A percentile compares a stretch with the other conserved stretches of the same genome.
These are phyloP conservation scores for Pleurotus ostreatus DNA, from an alignment of 768 basidiomycete species.

Conservation along the genomic window DNA sequence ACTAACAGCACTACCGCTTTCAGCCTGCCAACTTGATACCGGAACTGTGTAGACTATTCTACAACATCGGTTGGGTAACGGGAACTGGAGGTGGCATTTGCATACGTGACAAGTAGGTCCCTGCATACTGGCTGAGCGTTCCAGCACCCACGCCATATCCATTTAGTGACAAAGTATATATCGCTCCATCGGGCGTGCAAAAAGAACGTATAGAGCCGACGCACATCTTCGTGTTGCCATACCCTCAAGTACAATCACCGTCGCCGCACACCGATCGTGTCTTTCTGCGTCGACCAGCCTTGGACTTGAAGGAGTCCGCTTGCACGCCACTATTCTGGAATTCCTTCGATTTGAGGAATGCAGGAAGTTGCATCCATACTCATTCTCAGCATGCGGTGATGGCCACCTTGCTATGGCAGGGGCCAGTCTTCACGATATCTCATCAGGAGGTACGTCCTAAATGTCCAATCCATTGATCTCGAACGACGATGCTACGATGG, in stretches of 20 bases:
- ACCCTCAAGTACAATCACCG: slow-evolving; percentile 56
- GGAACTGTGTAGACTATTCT: slow-evolving; percentile 80
- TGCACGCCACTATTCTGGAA: slow-evolving; percentile 94
- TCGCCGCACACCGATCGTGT: slow-evolving; percentile 61
- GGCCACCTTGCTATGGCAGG: slow-evolving; percentile 76
- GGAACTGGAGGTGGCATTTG: slow-evolving; percentile 84
- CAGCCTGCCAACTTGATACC: slow-evolving; percentile 92
- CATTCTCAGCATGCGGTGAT: slow-evolving; percentile 90
- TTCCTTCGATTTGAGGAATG: slow-evolving; percentile 73
- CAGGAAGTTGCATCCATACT: slow-evolving; percentile 87
- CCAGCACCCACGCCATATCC: neutral
- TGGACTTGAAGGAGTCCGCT: slow-evolving; percentile 76
- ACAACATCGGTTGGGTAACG: slow-evolving; percentile 89
- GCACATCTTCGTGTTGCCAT: slow-evolving; percentile 89
- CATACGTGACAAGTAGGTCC: slow-evolving; percentile 60
- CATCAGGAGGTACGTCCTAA: slow-evolving; percentile 54
- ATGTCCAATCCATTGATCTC: no score
- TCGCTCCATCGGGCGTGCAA: slow-evolving; percentile 87
- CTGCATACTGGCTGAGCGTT: neutral
- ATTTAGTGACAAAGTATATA: slow-evolving; percentile 70
- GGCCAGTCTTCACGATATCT: slow-evolving; percentile 69
- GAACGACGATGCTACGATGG: neutral
- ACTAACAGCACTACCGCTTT: neutral
- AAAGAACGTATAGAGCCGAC: slow-evolving; percentile 80
- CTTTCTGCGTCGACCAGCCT: slow-evolving; percentile 71